Evolutionary conservation across 2,329 filamentous ascomycete species (phyloP).

Genomic region (Atkinsonella hypoxylon): DNA sequence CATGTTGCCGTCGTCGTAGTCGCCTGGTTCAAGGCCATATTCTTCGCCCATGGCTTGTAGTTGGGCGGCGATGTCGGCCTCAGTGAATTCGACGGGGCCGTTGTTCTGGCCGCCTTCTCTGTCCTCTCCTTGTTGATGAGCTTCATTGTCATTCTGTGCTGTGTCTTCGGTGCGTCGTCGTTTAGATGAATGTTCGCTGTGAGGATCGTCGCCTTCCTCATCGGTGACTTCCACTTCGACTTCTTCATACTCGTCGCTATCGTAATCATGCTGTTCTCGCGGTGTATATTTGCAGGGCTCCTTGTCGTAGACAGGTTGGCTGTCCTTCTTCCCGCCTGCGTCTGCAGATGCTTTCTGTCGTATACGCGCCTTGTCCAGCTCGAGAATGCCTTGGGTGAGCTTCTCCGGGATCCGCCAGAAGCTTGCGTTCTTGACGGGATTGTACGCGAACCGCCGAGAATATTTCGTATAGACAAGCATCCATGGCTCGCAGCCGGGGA

Average conservation of each 20-base stretch:
- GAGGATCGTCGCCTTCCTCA: constrained; percentile 35
- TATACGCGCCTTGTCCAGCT: constrained; percentile 61
- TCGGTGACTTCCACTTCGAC: constrained; percentile 47
- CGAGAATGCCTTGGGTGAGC: constrained; percentile 64
- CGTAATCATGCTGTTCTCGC: constrained; percentile 25
- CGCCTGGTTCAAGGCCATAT: constrained; percentile 66
- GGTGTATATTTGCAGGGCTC: constrained; percentile 13
- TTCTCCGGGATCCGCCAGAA: constrained; percentile 92
- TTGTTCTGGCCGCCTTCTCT: constrained; percentile 19
- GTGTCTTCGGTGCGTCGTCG: constrained; percentile 41
- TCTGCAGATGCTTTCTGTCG: constrained; percentile 37
- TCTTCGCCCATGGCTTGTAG: constrained; percentile 79
- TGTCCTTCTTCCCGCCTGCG: constrained; percentile 6
- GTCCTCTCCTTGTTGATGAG: too few species aligned
- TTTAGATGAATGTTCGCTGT: constrained; percentile 42
- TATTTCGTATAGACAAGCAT: constrained; percentile 86
- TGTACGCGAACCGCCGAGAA: constrained; percentile 81
- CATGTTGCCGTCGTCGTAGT: constrained; percentile 56
- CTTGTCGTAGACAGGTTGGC: not conserved
- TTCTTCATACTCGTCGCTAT: constrained; percentile 66
- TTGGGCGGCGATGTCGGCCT: constrained; percentile 90
- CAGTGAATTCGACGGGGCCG: constrained; percentile 65
- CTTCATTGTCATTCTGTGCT: constrained; percentile 39
- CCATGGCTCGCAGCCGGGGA: constrained; percentile 80
- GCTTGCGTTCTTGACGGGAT: constrained; percentile 73